phyloP scores from a whole-genome alignment of 371 early-diverging fungal genomes.

The Rhizomucor pusillus region DNA sequence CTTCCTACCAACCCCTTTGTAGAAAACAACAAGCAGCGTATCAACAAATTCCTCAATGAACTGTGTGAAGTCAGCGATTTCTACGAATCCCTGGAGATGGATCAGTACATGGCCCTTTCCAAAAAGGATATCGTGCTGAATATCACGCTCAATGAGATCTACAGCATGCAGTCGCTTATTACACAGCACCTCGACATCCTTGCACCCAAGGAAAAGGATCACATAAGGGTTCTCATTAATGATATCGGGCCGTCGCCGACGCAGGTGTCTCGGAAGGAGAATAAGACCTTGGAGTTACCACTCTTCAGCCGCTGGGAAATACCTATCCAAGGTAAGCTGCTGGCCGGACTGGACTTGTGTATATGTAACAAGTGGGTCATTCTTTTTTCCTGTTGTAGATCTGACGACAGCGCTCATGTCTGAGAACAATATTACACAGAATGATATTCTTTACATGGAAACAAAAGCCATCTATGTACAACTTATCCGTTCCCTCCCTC shows the following conservation, averaged over 20 bases:
- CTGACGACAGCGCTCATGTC: constrained; percentile 56
- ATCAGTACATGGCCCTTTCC: constrained; percentile 91
- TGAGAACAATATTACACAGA: constrained; percentile 80
- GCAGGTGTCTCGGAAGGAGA: constrained; percentile 79
- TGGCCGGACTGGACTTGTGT: neutral
- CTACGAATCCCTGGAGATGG: constrained; percentile 92
- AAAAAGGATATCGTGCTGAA: constrained; percentile 83
- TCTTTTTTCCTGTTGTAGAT: constrained; percentile 25
- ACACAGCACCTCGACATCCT: constrained; percentile 76
- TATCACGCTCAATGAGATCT: constrained; percentile 90
- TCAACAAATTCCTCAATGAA: constrained; percentile 81
- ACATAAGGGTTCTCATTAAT: constrained; percentile 69
- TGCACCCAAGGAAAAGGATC: constrained; percentile 74
- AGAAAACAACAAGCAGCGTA: constrained; percentile 77
- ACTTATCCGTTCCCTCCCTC: constrained; percentile 77
- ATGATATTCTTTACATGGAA: constrained; percentile 90
- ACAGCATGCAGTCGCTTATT: constrained; percentile 81
- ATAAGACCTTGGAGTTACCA: constrained; percentile 74
- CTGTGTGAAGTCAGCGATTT: constrained; percentile 93
- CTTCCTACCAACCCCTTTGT: constrained; percentile 82
- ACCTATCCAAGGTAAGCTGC: constrained; percentile 61
- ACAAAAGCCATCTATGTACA: constrained; percentile 89
- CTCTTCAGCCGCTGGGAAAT: constrained; percentile 90
- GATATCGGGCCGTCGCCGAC: constrained; percentile 80
- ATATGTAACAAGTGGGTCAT: neutral